Percentiles rank a stretch among this genome's conserved stretches.
Evolutionary conservation across 2,329 filamentous ascomycete genomes (phyloP).

Genomic region (Sporothrix variecibatus): DNA sequence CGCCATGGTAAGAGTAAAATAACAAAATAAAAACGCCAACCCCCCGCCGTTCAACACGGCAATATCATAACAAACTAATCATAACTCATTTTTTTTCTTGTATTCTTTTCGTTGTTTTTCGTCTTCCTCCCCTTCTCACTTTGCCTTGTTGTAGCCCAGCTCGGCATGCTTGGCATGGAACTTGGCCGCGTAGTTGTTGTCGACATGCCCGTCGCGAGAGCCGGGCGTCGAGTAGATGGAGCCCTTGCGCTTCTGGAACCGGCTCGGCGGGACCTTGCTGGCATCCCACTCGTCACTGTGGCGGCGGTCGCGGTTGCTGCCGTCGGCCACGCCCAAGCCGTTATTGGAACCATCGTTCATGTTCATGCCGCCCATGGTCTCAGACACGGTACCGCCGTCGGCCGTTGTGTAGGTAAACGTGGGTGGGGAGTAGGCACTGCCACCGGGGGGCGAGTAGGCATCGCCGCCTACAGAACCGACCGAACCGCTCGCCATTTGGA

Average conservation of each 20-base stretch:
- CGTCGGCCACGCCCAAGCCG: neutral
- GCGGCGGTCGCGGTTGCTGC: slow-evolving; percentile 22
- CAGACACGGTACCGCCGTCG: neutral
- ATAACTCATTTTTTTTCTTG: neutral
- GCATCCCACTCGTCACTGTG: slow-evolving; percentile 46
- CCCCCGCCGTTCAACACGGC: neutral
- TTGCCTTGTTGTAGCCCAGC: slow-evolving; percentile 47
- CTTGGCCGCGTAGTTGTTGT: slow-evolving; percentile 59
- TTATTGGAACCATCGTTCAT: neutral
- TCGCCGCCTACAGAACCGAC: neutral
- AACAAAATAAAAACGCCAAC: neutral
- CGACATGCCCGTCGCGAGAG: slow-evolving; percentile 65
- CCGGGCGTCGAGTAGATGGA: slow-evolving; percentile 67
- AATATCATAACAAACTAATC: neutral
- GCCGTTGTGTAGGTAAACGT: slow-evolving; percentile 18
- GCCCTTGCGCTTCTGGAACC: slow-evolving; percentile 70
- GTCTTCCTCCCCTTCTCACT: slow-evolving; percentile 17
- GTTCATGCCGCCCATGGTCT: neutral
- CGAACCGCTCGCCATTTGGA: neutral
- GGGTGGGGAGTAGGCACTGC: slow-evolving; percentile 16
- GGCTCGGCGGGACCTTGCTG: slow-evolving; percentile 65
- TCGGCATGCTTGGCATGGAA: slow-evolving; percentile 63
- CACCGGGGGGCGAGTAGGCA: slow-evolving; percentile 16
- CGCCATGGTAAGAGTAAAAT: neutral
- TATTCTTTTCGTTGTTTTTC: neutral